These are phyloP conservation scores for Crithidia thermophila DNA, from an alignment of 208 protist genomes.

Conservation along the genomic window DNA sequence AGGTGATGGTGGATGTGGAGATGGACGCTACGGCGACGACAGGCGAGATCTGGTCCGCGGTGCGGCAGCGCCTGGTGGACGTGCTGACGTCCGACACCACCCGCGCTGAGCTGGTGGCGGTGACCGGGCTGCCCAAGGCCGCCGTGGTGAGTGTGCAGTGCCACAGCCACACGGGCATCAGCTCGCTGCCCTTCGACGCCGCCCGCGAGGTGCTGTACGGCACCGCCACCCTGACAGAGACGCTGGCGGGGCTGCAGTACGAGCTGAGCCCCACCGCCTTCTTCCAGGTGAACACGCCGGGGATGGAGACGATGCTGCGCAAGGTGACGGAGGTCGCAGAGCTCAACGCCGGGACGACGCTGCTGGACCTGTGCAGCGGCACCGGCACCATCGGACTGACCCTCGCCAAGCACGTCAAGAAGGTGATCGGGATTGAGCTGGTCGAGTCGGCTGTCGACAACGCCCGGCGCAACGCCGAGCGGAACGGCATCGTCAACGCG, in stretches of 20 bases:
- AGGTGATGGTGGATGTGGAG: conserved; percentile 86
- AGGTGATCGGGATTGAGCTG: conserved; percentile 95
- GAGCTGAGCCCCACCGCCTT: conserved; percentile 93
- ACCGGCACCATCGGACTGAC: conserved; percentile 95
- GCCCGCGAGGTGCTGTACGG: conserved; percentile 72
- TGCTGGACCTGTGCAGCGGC: conserved; percentile 97
- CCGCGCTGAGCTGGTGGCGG: conserved; percentile 24
- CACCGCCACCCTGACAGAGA: conserved; percentile 67
- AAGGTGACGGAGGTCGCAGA: conserved; percentile 70
- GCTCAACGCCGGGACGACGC: conserved; percentile 56
- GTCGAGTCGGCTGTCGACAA: conserved; percentile 88
- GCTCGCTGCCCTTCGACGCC: conserved; percentile 53
- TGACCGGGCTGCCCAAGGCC: conserved; percentile 33
- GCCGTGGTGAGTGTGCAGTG: conserved; percentile 74
- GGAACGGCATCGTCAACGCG: conserved; percentile 90
- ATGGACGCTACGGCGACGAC: conserved; percentile 47
- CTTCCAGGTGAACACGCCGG: conserved; percentile 96
- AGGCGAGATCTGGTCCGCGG: conserved; percentile 34
- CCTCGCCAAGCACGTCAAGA: conserved; percentile 74
- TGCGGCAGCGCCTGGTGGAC: conserved; percentile 44
- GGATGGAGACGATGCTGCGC: conserved; percentile 85
- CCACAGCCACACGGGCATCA: conserved; percentile 79
- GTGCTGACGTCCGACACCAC: conserved; percentile 30
- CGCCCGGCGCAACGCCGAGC: conserved; percentile 80
- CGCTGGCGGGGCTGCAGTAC: conserved; percentile 77